These are phyloP conservation scores for Allium cepa DNA, from an alignment of 106 monocot genomes.

Conservation along the genomic window DNA sequence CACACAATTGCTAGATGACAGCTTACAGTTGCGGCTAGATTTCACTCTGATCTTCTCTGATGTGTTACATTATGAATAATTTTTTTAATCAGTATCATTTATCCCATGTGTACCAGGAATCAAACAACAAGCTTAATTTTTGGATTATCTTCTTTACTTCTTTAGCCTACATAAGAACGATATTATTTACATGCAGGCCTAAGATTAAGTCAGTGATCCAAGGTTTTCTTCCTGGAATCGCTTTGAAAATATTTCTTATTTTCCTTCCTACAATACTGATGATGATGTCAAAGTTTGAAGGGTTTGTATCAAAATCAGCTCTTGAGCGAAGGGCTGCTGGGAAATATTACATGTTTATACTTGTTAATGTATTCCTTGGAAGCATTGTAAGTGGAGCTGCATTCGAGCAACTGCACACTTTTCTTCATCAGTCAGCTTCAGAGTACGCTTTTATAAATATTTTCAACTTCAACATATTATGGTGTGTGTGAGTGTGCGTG, in stretches of 20 bases:
- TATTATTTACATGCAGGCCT: slow-evolving; percentile 20
- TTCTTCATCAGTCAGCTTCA: slow-evolving; percentile 64
- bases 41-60: too few species aligned
- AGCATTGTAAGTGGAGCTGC: slow-evolving; percentile 78
- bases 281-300: slow-evolving; percentile 94
- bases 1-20: too few species aligned
- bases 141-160: too few species aligned
- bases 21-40: too few species aligned
- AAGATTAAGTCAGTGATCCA: slow-evolving; percentile 88
- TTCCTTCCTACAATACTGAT: slow-evolving; percentile 85
- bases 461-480: too few species aligned
- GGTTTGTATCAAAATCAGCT: slow-evolving; percentile 44
- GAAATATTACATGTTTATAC: slow-evolving; percentile 74
- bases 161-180: too few species aligned
- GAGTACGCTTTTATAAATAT: slow-evolving; percentile 33
- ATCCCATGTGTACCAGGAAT: too few species aligned
- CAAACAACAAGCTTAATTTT: too few species aligned
- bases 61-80: too few species aligned
- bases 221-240: slow-evolving; percentile 95
- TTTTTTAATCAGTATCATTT: too few species aligned
- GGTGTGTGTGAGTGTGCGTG: too few species aligned
- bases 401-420: slow-evolving; percentile 64
- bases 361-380: slow-evolving; percentile 90
- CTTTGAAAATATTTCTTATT: slow-evolving; percentile 86
- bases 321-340: slow-evolving; percentile 81